Base-by-base conservation (phyloP, 768 basidiomycete species). In the Tylopilus felleus region DNA sequence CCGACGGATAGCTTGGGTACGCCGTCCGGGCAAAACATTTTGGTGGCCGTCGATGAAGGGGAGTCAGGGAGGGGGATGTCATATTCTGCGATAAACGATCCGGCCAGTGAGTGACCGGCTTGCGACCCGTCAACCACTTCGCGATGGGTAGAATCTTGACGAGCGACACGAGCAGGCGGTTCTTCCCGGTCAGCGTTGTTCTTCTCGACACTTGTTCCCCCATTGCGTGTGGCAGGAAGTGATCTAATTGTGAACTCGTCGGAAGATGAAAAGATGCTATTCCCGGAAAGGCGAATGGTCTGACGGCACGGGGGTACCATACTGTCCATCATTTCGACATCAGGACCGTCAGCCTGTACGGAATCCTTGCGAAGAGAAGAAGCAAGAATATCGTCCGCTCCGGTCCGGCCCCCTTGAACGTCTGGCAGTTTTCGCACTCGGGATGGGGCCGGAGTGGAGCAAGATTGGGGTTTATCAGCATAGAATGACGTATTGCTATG, bases 211-310 rank as follows among this genome's bases (percentile, higher is more conserved):
- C 8, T 33, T n/a, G 10, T 47, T 39, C 28, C 35, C 14, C 9
- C 33, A 1, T 41, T 35, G 17, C 43, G 55, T 22, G 12, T 16
- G 8, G 39, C 36, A 25, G 58, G 19, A 53, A 52, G 17, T n/a
- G 53, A 50, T 33, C 25, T 39, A 10, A 69, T 47, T 0, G 66
- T 60, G n/a, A 70, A 62, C 14, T 69, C 66, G 39, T 49, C 67
- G 8, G 67, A 70, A 25, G 67, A 61, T 22, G 68, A 59, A 41
- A 70, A 66, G 22, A 70, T 65, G 35, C 66, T 70, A 36, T 69
- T 70, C 12, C 52, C 51, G 14, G 63, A 63, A 16, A 70, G 50
- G 22, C 58, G 64, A 22, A 68, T 28, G 12, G 53, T 47, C 49
- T 41, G 62, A 28, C 54, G 59, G 21, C 21, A 52, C 5, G 25